phyloP scores from a whole-genome alignment of 441 rosid genomes.

The Hura crepitans region DNA sequence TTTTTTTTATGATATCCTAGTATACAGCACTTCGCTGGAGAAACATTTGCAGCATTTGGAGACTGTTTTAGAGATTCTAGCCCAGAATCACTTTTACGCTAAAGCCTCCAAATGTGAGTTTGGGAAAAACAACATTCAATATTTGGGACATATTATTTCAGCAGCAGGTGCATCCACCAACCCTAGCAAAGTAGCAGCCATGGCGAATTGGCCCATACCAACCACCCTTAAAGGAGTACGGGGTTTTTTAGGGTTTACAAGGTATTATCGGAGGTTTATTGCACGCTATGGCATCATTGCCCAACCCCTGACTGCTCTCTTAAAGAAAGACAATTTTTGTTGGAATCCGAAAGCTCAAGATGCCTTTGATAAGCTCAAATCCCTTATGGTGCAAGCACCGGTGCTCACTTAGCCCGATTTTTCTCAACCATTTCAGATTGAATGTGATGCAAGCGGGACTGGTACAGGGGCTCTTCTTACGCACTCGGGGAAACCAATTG shows the following conservation, averaged over 20 bases:
- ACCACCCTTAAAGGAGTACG: not conserved
- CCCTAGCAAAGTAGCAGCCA: not conserved
- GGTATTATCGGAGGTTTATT: not conserved
- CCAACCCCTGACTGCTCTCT: not conserved
- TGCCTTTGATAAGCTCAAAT: not conserved
- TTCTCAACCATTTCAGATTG: not conserved
- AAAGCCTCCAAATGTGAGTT: not conserved
- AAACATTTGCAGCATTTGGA: not conserved
- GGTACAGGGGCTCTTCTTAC: too few relatives aligned
- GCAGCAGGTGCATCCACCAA: not conserved
- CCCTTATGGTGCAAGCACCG: not conserved
- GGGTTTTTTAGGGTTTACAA: not conserved
- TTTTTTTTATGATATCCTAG: too few relatives aligned
- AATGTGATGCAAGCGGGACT: too few relatives aligned
- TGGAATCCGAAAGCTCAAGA: not conserved
- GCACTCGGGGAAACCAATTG: too few relatives aligned
- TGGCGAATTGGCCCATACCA: not conserved
- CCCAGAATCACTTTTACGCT: not conserved
- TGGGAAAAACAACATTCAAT: not conserved
- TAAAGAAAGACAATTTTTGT: not conserved
- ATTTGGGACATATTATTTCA: not conserved
- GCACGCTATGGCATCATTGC: not conserved
- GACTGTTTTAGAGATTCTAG: not conserved
- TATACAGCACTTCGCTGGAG: not conserved
- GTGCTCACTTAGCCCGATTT: not conserved